Conservation (phyloP, 2,329 filamentous ascomycete genomes). For the Fusarium burgessii region DNA sequence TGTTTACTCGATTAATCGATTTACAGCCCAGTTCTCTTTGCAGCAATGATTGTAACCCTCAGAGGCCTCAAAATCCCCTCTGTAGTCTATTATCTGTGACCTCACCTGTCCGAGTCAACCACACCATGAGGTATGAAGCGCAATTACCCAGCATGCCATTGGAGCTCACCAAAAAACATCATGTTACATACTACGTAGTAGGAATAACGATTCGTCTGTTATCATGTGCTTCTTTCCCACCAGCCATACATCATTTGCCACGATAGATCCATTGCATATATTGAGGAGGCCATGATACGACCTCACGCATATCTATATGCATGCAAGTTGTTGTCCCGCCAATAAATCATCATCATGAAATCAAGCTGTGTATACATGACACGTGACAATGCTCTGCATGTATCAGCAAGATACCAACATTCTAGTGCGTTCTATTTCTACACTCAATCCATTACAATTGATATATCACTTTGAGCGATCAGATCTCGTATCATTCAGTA, state of each 20-base stretch:
- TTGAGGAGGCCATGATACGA: constrained; percentile 11
- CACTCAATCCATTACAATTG: not conserved
- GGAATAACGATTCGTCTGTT: not conserved
- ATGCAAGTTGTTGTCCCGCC: constrained; percentile 20
- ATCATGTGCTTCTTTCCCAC: constrained; percentile 12
- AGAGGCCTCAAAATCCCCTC: constrained; percentile 10
- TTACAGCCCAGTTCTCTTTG: not conserved
- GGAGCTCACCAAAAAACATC: not conserved
- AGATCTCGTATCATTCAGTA: not conserved
- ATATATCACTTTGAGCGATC: not conserved
- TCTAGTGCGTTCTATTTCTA: not conserved
- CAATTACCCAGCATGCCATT: constrained; percentile 29
- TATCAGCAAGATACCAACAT: not conserved
- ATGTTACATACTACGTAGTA: not conserved
- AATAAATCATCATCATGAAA: constrained; percentile 12
- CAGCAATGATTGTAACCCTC: not conserved
- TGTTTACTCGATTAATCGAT: not conserved
- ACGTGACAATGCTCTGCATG: not conserved
- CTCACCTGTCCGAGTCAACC: not conserved
- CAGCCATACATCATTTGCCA: constrained; percentile 36
- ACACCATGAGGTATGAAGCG: constrained; percentile 24
- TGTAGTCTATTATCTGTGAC: not conserved
- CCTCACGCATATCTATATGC: constrained; percentile 14
- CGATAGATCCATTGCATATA: constrained; percentile 19
- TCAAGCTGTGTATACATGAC: not conserved